Percentiles rank a stretch among this genome's conserved stretches.
Conservation (phyloP, 495 filamentous ascomycete species). For the Bombardia bombarda region DNA sequence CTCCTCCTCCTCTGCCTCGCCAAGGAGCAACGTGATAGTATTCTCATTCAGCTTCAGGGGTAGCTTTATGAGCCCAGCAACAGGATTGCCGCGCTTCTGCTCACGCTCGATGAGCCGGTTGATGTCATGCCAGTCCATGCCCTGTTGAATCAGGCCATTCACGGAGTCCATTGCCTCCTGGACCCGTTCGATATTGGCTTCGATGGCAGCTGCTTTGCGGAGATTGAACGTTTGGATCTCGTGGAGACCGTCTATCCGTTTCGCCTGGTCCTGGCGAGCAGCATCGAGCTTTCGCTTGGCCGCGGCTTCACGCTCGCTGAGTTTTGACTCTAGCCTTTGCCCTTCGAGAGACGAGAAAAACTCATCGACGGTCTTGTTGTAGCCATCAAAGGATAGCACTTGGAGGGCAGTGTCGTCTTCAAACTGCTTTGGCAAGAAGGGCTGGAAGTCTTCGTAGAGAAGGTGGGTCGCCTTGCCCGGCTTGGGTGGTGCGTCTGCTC, state of each 20-base stretch:
- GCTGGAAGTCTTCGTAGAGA: constrained; percentile 92
- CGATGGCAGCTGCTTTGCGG: constrained; percentile 80
- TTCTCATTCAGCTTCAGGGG: constrained; percentile 87
- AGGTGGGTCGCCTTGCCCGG: constrained; percentile 39
- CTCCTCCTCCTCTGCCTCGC: constrained; percentile 57
- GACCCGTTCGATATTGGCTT: constrained; percentile 80
- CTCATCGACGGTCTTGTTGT: constrained; percentile 89
- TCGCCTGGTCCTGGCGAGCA: constrained; percentile 71
- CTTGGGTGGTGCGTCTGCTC: constrained; percentile 25
- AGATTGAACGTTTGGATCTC: constrained; percentile 73
- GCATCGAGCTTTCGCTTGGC: constrained; percentile 78
- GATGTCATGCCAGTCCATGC: constrained; percentile 96
- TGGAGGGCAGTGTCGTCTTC: constrained; percentile 53
- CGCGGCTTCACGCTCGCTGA: constrained; percentile 71
- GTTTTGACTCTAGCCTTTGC: constrained; percentile 76
- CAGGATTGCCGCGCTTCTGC: constrained; percentile 68
- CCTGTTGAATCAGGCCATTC: constrained; percentile 79
- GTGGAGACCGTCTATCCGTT: constrained; percentile 74
- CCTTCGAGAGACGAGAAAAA: constrained; percentile 96
- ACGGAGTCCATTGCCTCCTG: constrained; percentile 87
- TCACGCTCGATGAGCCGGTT: constrained; percentile 81
- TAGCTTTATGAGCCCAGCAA: constrained; percentile 79
- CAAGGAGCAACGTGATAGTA: constrained; percentile 71
- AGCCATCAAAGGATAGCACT: constrained; percentile 69
- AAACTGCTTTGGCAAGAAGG: constrained; percentile 82